Percentiles rank a stretch among this genome's conserved stretches.
These are phyloP conservation scores for Fusarium fujikuroi DNA, from an alignment of 2,329 filamentous ascomycete genomes.

Conservation along the genomic window DNA sequence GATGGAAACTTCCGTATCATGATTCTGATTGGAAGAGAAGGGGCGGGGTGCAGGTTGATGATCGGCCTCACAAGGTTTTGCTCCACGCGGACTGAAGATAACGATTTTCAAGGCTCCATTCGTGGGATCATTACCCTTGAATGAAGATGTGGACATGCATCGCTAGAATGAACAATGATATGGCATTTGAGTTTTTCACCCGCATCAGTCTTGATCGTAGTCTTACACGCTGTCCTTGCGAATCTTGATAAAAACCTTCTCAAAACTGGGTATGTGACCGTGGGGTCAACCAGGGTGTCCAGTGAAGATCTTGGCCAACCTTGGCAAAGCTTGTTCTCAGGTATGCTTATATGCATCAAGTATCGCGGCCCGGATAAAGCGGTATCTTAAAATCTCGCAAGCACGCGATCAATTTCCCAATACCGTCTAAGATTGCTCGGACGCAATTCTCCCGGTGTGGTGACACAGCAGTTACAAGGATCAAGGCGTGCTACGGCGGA, in stretches of 20 bases:
- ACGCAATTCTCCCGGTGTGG: background rate
- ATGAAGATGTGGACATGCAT: background rate
- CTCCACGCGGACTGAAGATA: slow-evolving; percentile 10
- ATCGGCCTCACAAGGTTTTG: slow-evolving; percentile 16
- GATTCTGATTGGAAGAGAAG: slow-evolving; percentile 84
- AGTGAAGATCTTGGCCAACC: background rate
- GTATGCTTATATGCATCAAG: background rate
- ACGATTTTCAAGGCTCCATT: background rate
- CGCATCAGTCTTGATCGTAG: background rate
- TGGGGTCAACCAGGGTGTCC: background rate
- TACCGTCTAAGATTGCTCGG: background rate
- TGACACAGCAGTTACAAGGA: background rate
- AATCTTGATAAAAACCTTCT: background rate
- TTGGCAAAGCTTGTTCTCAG: background rate
- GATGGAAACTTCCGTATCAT: slow-evolving; percentile 83
- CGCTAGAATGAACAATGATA: background rate
- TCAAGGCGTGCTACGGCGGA: background rate
- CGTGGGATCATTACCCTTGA: background rate
- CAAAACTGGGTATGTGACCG: background rate
- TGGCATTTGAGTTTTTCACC: background rate
- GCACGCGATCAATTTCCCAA: background rate
- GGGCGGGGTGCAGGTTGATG: slow-evolving; percentile 61
- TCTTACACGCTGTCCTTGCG: background rate
- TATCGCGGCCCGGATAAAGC: background rate
- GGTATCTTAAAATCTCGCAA: background rate